These are phyloP conservation scores for Protea cynaroides DNA, from an alignment of 164 flowering plant genomes.

Conservation along the genomic window DNA sequence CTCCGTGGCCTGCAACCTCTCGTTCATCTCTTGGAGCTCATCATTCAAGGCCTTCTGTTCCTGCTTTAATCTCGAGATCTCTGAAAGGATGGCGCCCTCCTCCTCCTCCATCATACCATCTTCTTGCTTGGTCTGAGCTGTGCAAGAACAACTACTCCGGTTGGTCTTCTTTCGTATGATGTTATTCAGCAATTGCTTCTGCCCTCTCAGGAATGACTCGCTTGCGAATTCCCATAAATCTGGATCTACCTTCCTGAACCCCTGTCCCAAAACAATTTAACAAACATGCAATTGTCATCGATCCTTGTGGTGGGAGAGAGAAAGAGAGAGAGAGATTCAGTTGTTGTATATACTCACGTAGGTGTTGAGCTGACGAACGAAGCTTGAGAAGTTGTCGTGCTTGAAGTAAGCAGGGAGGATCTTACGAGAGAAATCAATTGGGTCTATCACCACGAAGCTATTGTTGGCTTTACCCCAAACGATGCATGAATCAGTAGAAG, in stretches of 20 bases:
- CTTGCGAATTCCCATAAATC: slow-evolving; percentile 88
- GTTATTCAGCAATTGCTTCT: slow-evolving; percentile 56
- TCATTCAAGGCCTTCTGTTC: slow-evolving; percentile 58
- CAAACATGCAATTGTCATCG: no score
- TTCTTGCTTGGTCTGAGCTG: not conserved
- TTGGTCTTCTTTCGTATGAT: slow-evolving; percentile 39
- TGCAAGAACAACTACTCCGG: not conserved
- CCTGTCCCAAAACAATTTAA: slow-evolving; percentile 33
- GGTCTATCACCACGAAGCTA: slow-evolving; percentile 75
- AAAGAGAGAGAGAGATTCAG: no score
- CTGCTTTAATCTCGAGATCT: slow-evolving; percentile 49
- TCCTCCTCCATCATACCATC: slow-evolving; percentile 10
- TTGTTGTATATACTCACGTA: slow-evolving; percentile 44
- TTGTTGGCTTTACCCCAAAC: slow-evolving; percentile 68
- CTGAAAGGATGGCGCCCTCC: slow-evolving; percentile 45
- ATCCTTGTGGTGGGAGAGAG: no score
- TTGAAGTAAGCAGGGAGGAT: slow-evolving; percentile 74
- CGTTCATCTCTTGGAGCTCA: slow-evolving; percentile 53
- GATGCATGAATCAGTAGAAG: slow-evolving; percentile 49
- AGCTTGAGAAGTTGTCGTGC: slow-evolving; percentile 96
- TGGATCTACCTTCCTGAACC: slow-evolving; percentile 79
- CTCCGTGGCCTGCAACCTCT: slow-evolving; percentile 67
- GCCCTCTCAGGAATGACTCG: slow-evolving; percentile 77
- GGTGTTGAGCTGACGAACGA: slow-evolving; percentile 89
- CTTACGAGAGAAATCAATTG: slow-evolving; percentile 53